Conservation (phyloP, 2,329 filamentous ascomycete genomes). For the Cercospora beticola region DNA sequence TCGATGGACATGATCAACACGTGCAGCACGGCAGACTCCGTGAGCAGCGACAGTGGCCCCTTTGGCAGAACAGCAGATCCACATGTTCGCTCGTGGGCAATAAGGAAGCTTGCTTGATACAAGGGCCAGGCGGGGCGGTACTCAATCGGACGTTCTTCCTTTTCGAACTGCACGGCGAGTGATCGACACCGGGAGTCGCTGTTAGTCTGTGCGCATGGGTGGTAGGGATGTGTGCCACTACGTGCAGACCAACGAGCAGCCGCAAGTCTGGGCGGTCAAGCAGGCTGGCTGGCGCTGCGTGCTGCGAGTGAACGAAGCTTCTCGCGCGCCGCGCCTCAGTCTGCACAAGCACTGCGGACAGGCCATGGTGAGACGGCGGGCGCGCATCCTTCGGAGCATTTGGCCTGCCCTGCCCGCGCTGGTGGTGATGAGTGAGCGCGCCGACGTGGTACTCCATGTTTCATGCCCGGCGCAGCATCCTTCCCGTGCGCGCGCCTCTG, state of each 20-base stretch:
- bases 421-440: background rate
- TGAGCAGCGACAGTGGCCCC: slow-evolving; percentile 24
- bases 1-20: slow-evolving; percentile 16
- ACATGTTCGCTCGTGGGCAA: slow-evolving; percentile 29
- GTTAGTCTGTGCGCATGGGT: slow-evolving; percentile 24
- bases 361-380: background rate
- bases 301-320: background rate
- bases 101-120: slow-evolving; percentile 29
- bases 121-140: slow-evolving; percentile 29
- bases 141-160: slow-evolving; percentile 37
- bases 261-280: slow-evolving; percentile 18
- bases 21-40: slow-evolving; percentile 22
- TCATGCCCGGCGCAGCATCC: slow-evolving; percentile 18
- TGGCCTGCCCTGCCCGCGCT: slow-evolving; percentile 4
- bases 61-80: slow-evolving; percentile 27
- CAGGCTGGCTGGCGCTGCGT: background rate
- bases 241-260: slow-evolving; percentile 9
- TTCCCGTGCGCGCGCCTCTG: background rate
- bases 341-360: background rate
- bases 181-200: slow-evolving; percentile 28
- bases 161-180: slow-evolving; percentile 25
- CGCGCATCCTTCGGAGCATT: slow-evolving; percentile 19
- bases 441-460: slow-evolving; percentile 21
- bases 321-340: background rate
- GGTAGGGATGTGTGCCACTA: slow-evolving; percentile 17